Base-by-base conservation (phyloP, 345 rosid genomes). In the Salix koriyanagi region DNA sequence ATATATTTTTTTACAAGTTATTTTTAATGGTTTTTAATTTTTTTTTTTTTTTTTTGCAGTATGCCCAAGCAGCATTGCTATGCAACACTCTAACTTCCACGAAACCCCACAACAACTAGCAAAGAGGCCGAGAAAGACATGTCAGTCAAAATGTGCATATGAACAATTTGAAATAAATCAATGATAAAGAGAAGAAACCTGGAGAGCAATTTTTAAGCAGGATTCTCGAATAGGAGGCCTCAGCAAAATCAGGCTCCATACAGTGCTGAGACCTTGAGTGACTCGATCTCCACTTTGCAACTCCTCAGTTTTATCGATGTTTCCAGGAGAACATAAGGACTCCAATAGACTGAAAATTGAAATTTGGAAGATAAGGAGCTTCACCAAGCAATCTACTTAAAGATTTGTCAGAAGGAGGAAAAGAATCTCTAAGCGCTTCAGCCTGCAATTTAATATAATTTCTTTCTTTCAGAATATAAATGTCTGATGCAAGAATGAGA, bases 401-500 rank as follows among this genome's bases (percentile, higher is more conserved):
- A 74, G 97, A 91, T 92, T 93, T 96, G 85, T 96, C 99, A n/a
- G 99, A 90, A 65, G 99, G 94, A 71, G 97, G 98, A 83, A 93
- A 93, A 80, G 96, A 89, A 83, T 93, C 99, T 87, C 95, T 84
- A 36, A 93, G 94, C 73, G 94, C 86, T 87, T 96, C 97, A 19
- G 92, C 96, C 99, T 96, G 89, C 86, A 85, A 46, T 76, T 66
- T 11, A 73, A 71, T 83, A 65, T 37, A 30, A 41, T 30, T 15
- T 26, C 52, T 15, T 36, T 26, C 44, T 34, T 70, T 64, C 16
- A 72, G 58, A 58, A 30, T 65, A 32, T 4, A 32, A 13, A 61
- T 2, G 61, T 16, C 76, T 46, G 32, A 54, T 48, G 26, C 26
- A 69, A n/a, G 60, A 61, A 73, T 67, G 58, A 30, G 67, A 86